These are phyloP conservation scores for Malus hybrid DNA, from an alignment of 331 rosid genomes.

Conservation along the genomic window DNA sequence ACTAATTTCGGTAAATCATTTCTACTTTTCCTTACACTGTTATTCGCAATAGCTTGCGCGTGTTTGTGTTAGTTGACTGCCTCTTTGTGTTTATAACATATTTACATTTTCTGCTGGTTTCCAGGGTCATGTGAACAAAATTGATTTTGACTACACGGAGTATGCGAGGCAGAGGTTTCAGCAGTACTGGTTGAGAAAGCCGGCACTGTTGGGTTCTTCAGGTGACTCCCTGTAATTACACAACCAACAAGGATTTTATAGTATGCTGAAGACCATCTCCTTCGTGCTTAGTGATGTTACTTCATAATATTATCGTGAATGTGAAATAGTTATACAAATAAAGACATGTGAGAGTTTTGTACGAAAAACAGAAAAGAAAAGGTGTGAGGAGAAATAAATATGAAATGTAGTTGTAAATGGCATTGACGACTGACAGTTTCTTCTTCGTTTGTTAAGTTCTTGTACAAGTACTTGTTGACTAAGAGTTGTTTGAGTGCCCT, in stretches of 20 bases:
- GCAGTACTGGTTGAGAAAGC: slow-evolving; percentile 58
- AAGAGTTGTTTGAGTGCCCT: not conserved
- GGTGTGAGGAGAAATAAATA: not conserved
- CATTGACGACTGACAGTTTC: not conserved
- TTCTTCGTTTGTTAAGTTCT: not conserved
- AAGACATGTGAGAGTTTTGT: not conserved
- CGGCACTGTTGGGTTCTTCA: slow-evolving; percentile 29
- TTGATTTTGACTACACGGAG: slow-evolving; percentile 79
- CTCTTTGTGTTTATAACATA: not conserved
- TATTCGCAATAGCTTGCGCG: not conserved
- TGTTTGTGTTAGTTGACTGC: not conserved
- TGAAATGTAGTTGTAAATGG: not conserved
- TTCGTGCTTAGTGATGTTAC: not conserved
- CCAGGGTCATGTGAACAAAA: slow-evolving; percentile 72
- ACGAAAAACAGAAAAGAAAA: not conserved
- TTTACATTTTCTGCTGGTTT: not conserved
- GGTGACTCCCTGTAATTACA: not conserved
- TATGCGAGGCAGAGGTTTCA: slow-evolving; percentile 82
- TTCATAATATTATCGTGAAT: not conserved
- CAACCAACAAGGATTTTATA: not conserved
- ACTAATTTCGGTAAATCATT: slow-evolving; percentile 61
- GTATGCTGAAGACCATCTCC: not conserved
- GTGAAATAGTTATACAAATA: not conserved
- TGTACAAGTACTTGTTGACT: not conserved
- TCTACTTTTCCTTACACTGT: not conserved